Conservation (phyloP, 2,329 filamentous ascomycete species). For the Paracorniculantispora psalliotae region DNA sequence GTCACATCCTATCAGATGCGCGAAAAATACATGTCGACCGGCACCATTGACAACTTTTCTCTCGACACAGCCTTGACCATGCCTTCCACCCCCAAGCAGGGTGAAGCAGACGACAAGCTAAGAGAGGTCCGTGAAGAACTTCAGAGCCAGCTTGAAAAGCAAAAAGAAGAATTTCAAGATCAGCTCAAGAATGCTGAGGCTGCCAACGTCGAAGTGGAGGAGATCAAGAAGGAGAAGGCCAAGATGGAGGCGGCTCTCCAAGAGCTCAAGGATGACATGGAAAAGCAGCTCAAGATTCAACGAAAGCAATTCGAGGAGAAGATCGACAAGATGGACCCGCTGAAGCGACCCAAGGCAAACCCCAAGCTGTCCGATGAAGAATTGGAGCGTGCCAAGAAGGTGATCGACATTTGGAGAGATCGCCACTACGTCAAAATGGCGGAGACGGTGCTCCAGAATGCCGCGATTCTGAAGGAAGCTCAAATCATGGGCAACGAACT, state of each 20-base stretch:
- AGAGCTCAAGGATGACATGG: slow-evolving; percentile 80
- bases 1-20: slow-evolving; percentile 79
- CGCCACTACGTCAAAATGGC: slow-evolving; percentile 91
- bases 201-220: slow-evolving; percentile 72
- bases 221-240: slow-evolving; percentile 75
- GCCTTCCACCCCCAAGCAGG: slow-evolving; percentile 81
- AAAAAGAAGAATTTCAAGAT: slow-evolving; percentile 77
- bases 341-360: slow-evolving; percentile 56
- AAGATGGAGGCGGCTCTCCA: slow-evolving; percentile 79
- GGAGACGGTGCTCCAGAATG: slow-evolving; percentile 83
- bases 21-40: slow-evolving; percentile 93
- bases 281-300: slow-evolving; percentile 77
- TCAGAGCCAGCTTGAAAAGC: slow-evolving; percentile 75
- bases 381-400: slow-evolving; percentile 61
- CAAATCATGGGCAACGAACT: slow-evolving; percentile 98
- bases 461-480: slow-evolving; percentile 84
- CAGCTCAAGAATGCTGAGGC: slow-evolving; percentile 72
- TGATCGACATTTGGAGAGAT: slow-evolving; percentile 71
- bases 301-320: slow-evolving; percentile 80
- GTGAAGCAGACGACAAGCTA: slow-evolving; percentile 70
- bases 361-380: slow-evolving; percentile 68
- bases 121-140: slow-evolving; percentile 74
- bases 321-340: slow-evolving; percentile 67
- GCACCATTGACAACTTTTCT: slow-evolving; percentile 93
- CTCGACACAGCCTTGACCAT: slow-evolving; percentile 91